Percentiles rank a stretch among this genome's conserved stretches.
These are phyloP conservation scores for Gamarada debralockiae DNA, from an alignment of 495 filamentous ascomycete species.

Conservation along the genomic window DNA sequence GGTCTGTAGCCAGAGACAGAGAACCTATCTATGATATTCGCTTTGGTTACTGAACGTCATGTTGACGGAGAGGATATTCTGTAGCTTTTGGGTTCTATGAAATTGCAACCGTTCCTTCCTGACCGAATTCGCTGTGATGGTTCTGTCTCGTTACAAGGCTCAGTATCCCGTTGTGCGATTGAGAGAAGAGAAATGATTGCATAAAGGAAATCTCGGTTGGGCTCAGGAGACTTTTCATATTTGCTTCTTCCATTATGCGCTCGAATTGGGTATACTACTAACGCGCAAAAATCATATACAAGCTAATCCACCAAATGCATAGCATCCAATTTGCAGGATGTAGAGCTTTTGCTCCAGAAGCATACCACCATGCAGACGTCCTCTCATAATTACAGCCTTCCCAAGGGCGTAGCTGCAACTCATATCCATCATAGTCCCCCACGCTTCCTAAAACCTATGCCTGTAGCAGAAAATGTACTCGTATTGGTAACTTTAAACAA, in stretches of 20 bases:
- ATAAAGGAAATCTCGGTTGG: no score
- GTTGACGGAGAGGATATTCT: no score
- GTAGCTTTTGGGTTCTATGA: no score
- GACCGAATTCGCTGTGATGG: no score
- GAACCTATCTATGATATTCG: no score
- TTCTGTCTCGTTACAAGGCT: no score
- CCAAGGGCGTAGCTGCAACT: neutral
- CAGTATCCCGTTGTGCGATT: no score
- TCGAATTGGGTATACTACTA: conserved; percentile 28
- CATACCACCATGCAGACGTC: conserved; percentile 1
- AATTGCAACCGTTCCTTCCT: no score
- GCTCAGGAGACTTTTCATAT: neutral
- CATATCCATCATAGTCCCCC: conserved; percentile 12
- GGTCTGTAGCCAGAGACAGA: no score
- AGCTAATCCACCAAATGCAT: conserved; percentile 15
- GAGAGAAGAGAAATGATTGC: no score
- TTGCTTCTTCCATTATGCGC: conserved; percentile 16
- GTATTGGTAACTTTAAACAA: conserved; percentile 19
- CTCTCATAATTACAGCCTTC: neutral
- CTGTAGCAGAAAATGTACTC: conserved; percentile 7
- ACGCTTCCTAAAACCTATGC: conserved; percentile 1
- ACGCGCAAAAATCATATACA: conserved; percentile 39
- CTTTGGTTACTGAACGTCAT: no score
- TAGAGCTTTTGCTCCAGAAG: neutral
- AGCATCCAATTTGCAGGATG: conserved; percentile 11